These are phyloP conservation scores for Azolla pinnata DNA, from an alignment of 75 land plant genomes.

Conservation along the genomic window DNA sequence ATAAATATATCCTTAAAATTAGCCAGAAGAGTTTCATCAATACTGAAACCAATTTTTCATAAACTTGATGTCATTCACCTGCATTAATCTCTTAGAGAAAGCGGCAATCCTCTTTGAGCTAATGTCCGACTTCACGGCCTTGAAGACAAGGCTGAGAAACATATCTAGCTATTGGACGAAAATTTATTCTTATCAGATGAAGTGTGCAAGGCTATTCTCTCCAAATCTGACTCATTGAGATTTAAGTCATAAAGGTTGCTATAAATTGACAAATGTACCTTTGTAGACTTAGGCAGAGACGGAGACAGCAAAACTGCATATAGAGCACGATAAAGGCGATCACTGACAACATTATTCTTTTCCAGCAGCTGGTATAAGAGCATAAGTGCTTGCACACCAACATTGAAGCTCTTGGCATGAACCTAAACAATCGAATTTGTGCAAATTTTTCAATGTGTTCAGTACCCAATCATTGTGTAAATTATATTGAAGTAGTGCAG, in stretches of 20 bases:
- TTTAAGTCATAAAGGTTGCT: too few relatives aligned
- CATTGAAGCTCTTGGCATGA: slow-evolving; percentile 89
- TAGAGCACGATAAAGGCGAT: slow-evolving; percentile 87
- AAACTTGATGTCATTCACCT: too few relatives aligned
- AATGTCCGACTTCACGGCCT: slow-evolving; percentile 76
- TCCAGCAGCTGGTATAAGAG: slow-evolving; percentile 74
- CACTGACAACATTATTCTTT: slow-evolving; percentile 87
- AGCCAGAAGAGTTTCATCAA: too few relatives aligned
- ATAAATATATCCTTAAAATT: too few relatives aligned
- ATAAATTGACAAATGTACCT: too few relatives aligned
- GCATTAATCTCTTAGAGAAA: slow-evolving; percentile 76
- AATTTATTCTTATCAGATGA: too few relatives aligned
- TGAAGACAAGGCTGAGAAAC: slow-evolving; percentile 73
- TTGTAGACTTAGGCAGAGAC: slow-evolving; percentile 67
- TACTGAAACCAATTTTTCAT: too few relatives aligned
- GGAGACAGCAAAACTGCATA: slow-evolving; percentile 79
- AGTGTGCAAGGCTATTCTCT: too few relatives aligned
- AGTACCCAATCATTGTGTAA: too few relatives aligned
- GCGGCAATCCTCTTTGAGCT: slow-evolving; percentile 74
- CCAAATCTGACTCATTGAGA: too few relatives aligned
- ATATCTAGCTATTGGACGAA: slow-evolving; percentile 85
- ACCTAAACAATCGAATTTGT: too few relatives aligned
- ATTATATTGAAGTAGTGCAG: background rate
- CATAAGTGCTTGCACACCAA: slow-evolving; percentile 91
- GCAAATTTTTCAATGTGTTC: too few relatives aligned